phyloP scores from a whole-genome alignment of 2,329 filamentous ascomycete genomes.

The Pestalotiopsis sp. region DNA sequence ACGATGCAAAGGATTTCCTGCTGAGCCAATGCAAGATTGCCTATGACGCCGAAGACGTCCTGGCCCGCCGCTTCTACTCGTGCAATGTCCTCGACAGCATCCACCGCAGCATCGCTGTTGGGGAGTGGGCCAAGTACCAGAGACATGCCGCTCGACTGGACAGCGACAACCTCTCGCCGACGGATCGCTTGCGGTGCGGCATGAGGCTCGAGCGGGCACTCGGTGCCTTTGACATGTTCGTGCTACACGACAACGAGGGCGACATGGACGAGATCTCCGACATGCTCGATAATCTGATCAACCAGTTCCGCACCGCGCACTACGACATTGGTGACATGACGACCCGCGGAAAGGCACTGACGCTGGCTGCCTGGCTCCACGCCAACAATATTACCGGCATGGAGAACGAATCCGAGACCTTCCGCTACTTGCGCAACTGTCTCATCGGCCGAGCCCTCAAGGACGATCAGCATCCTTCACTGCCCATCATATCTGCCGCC shows the following conservation, averaged over 20 bases:
- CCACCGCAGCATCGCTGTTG: constrained; percentile 77
- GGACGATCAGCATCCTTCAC: constrained; percentile 72
- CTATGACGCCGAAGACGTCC: constrained; percentile 68
- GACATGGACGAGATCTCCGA: constrained; percentile 65
- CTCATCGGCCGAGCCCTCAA: constrained; percentile 83
- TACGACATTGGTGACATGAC: constrained; percentile 58
- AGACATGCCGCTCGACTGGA: constrained; percentile 31
- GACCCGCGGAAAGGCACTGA: constrained; percentile 68
- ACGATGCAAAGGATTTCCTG: constrained; percentile 87
- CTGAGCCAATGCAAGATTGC: constrained; percentile 64
- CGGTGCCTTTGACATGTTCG: constrained; percentile 87
- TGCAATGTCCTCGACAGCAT: constrained; percentile 76
- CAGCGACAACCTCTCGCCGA: constrained; percentile 23
- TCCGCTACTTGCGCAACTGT: constrained; percentile 82
- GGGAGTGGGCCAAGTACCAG: constrained; percentile 70
- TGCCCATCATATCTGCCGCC: constrained; percentile 83
- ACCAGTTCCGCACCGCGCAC: constrained; percentile 60
- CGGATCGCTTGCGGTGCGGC: constrained; percentile 48
- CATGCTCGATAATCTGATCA: constrained; percentile 66
- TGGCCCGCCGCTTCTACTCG: constrained; percentile 78
- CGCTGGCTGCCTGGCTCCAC: constrained; percentile 72
- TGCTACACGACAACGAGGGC: constrained; percentile 72
- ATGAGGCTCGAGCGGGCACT: constrained; percentile 72
- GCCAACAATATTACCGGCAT: constrained; percentile 71
- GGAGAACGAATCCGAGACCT: constrained; percentile 64